phyloP scores from a whole-genome alignment of 2,329 filamentous ascomycete species.

The Beauveria pseudobassiana region DNA sequence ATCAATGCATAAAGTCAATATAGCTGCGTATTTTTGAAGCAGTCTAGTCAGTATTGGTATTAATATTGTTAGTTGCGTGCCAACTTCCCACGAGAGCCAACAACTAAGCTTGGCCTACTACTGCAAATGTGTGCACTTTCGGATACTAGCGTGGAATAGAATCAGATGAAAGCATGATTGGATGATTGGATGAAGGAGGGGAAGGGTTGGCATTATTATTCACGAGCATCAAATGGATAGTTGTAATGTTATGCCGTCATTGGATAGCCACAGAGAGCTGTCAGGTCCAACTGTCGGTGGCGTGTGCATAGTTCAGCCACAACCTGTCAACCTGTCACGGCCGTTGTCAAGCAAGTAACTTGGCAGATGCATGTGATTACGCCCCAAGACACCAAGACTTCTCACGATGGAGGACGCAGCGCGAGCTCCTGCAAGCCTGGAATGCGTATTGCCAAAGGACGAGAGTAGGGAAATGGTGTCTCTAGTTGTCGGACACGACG shows the following conservation, averaged over 20 bases:
- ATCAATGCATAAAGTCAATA: no score
- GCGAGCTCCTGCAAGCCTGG: no score
- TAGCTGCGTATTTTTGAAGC: no score
- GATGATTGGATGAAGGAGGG: not conserved
- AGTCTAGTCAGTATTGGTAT: no score
- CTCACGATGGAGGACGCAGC: no score
- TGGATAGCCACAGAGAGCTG: not conserved
- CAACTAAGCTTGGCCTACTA: not conserved
- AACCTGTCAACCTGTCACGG: no score
- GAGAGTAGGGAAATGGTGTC: no score
- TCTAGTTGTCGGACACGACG: not conserved
- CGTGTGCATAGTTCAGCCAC: not conserved
- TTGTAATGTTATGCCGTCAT: not conserved
- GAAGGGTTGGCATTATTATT: not conserved
- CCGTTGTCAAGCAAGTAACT: not conserved
- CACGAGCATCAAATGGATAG: not conserved
- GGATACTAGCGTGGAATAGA: not conserved
- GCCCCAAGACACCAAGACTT: not conserved
- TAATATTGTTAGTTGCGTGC: no score
- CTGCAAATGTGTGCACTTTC: not conserved
- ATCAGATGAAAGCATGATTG: not conserved
- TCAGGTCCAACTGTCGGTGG: not conserved
- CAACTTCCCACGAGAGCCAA: no score
- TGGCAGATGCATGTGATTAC: not conserved
- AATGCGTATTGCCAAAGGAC: no score